A percentile compares a stretch with the other conserved stretches of the same genome.
phyloP scores from a whole-genome alignment of 345 rosid species.

The Moricandia moricandioides region DNA sequence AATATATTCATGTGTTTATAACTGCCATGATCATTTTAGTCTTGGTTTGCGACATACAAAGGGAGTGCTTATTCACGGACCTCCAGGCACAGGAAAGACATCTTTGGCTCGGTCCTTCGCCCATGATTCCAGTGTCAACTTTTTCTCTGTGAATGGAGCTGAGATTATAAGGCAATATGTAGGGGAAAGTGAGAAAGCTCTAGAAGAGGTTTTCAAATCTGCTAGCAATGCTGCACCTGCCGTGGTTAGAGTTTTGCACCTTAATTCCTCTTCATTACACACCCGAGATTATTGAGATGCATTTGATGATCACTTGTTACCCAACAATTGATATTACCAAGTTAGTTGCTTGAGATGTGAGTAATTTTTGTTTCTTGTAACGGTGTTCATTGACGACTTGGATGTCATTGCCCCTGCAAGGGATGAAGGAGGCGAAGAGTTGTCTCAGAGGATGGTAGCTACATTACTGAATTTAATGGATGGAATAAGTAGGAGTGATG shows the following conservation, averaged over 20 bases:
- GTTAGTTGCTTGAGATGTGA: slow-evolving; percentile 4
- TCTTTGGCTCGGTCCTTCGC: slow-evolving; percentile 68
- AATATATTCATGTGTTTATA: slow-evolving; percentile 27
- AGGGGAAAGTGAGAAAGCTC: slow-evolving; percentile 84
- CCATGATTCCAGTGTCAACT: slow-evolving; percentile 57
- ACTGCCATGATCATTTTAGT: slow-evolving; percentile 48
- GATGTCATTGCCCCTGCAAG: slow-evolving; percentile 91
- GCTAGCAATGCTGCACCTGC: slow-evolving; percentile 74
- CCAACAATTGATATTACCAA: not conserved
- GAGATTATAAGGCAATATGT: slow-evolving; percentile 65
- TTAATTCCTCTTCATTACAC: not conserved
- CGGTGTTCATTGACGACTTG: slow-evolving; percentile 89
- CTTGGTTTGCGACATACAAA: slow-evolving; percentile 76
- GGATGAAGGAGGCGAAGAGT: slow-evolving; percentile 76
- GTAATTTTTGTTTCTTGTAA: slow-evolving; percentile 19
- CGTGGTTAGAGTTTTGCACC: slow-evolving; percentile 59
- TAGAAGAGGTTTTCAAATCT: slow-evolving; percentile 65
- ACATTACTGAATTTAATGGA: slow-evolving; percentile 85
- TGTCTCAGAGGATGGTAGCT: slow-evolving; percentile 89
- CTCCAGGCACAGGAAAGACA: slow-evolving; percentile 93
- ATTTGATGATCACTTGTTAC: no score
- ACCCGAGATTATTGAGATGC: not conserved
- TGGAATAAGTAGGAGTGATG: slow-evolving; percentile 64
- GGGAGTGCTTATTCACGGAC: slow-evolving; percentile 95
- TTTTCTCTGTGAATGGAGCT: slow-evolving; percentile 74